Conservation (phyloP, 441 rosid species). For the Croton setiger region DNA sequence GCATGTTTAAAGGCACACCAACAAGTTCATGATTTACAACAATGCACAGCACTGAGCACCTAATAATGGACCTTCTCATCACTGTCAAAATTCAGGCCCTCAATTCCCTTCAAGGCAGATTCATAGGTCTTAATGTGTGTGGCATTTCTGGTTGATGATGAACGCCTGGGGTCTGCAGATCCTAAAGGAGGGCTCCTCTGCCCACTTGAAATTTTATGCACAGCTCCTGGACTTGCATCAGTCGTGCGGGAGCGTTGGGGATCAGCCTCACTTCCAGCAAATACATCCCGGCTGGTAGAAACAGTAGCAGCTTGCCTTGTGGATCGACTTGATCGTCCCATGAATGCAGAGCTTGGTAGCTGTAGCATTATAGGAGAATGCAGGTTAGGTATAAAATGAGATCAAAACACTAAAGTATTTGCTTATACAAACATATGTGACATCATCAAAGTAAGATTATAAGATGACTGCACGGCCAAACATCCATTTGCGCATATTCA, state of each 20-base stretch:
- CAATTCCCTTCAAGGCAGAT: conserved; percentile 64
- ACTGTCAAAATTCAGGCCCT: conserved; percentile 56
- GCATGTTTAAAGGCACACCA: conserved; percentile 20
- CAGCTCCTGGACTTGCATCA: conserved; percentile 48
- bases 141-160: conserved; percentile 47
- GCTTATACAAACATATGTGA: not conserved
- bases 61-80: conserved; percentile 63
- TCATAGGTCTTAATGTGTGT: conserved; percentile 54
- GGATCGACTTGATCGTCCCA: conserved; percentile 52
- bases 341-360: conserved; percentile 37
- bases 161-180: conserved; percentile 49
- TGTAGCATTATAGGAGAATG: conserved; percentile 21
- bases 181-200: conserved; percentile 46
- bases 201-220: conserved; percentile 38
- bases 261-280: conserved; percentile 44
- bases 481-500: not conserved
- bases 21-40: conserved; percentile 36
- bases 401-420: not conserved
- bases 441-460: not conserved
- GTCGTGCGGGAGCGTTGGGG: conserved; percentile 36
- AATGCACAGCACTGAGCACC: conserved; percentile 20
- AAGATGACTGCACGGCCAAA: too few relatives aligned
- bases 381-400: conserved; percentile 6
- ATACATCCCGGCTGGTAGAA: conserved; percentile 41
- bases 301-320: conserved; percentile 49